Conservation (phyloP, 2,329 filamentous ascomycete species). For the Didymella exigua region DNA sequence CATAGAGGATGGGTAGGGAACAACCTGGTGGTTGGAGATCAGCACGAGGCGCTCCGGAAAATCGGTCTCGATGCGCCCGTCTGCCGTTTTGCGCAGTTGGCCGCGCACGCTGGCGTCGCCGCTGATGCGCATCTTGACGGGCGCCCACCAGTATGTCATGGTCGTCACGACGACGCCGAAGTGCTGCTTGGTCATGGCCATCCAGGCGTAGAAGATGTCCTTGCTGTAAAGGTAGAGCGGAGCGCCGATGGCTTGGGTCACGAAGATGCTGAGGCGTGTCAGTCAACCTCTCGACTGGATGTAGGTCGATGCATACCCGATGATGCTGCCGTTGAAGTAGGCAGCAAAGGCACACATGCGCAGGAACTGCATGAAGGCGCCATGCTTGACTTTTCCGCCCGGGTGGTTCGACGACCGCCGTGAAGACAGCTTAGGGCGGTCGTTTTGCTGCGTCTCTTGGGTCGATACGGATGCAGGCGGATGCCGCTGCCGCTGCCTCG, state of each 20-base stretch:
- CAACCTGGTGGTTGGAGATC: conserved; percentile 80
- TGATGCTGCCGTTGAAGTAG: conserved; percentile 53
- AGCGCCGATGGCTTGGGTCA: conserved; percentile 73
- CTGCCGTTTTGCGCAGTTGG: conserved; percentile 70
- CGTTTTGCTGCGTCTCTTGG: conserved; percentile 22
- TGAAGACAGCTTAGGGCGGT: conserved; percentile 18
- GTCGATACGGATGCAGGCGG: conserved; percentile 33
- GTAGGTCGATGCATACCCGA: conserved; percentile 44
- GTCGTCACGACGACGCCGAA: conserved; percentile 78
- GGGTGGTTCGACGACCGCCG: conserved; percentile 35
- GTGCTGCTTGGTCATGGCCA: conserved; percentile 83
- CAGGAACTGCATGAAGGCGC: conserved; percentile 49
- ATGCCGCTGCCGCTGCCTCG: conserved; percentile 44
- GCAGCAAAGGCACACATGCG: conserved; percentile 53
- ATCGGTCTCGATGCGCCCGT: conserved; percentile 73
- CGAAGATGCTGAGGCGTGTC: conserved; percentile 52
- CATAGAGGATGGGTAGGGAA: background rate
- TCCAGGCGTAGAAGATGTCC: conserved; percentile 80
- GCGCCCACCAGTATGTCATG: conserved; percentile 85
- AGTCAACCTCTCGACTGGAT: no score
- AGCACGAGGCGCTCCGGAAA: conserved; percentile 83
- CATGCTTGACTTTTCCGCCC: conserved; percentile 51
- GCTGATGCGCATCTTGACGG: conserved; percentile 78
- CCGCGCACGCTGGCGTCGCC: conserved; percentile 79
- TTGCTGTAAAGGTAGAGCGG: conserved; percentile 76